Evolutionary conservation across 106 monocot genomes (phyloP).

Genomic region (Phalaenopsis aphrodite): DNA sequence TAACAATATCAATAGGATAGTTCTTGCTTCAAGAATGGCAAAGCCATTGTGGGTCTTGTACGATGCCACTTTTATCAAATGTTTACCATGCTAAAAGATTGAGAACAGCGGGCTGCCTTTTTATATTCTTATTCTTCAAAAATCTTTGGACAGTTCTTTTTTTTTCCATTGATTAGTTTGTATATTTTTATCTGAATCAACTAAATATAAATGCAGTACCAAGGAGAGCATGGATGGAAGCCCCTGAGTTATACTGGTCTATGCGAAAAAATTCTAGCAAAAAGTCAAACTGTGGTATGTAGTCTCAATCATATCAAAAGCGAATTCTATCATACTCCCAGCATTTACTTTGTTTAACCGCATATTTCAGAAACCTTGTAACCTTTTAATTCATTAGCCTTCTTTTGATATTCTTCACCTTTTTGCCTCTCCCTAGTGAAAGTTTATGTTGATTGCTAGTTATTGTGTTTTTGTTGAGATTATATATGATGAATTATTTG

Average conservation of each 20-base stretch:
- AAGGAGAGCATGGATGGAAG: slow-evolving; percentile 96
- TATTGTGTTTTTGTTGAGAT: background rate
- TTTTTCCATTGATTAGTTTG: background rate
- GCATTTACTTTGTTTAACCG: background rate
- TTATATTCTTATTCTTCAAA: slow-evolving; percentile 1
- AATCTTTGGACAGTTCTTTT: no score
- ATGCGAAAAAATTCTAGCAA: slow-evolving; percentile 91
- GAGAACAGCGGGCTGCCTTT: background rate
- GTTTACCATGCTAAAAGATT: background rate
- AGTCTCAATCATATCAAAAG: background rate
- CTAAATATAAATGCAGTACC: slow-evolving; percentile 51
- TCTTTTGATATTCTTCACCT: background rate
- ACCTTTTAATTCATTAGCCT: background rate
- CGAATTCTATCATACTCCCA: background rate
- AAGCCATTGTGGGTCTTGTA: background rate
- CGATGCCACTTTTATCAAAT: background rate
- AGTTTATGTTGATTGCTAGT: background rate
- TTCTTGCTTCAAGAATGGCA: background rate
- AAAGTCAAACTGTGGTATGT: slow-evolving; percentile 97
- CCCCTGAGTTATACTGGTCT: slow-evolving; percentile 79
- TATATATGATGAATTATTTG: background rate
- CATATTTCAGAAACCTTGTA: background rate
- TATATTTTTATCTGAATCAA: background rate
- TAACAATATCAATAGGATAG: background rate
- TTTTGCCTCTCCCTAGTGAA: background rate